Evolutionary conservation across 106 monocot species (phyloP), one percentile per base, ranked within the genome.

Genomic region (Hemerocallis citrina): DNA sequence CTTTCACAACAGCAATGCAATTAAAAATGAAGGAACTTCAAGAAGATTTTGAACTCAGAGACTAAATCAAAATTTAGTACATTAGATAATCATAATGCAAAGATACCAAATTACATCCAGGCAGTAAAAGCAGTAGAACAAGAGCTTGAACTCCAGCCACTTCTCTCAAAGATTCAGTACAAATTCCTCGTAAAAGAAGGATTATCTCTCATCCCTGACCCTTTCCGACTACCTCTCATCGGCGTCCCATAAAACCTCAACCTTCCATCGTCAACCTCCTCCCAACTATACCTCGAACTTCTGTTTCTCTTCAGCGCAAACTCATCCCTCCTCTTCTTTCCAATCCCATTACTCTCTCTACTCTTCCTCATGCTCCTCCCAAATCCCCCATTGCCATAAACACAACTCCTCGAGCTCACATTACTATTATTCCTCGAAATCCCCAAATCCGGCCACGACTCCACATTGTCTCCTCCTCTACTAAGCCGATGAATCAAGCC

Each of bases 231-330:
- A 49, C 75, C 72, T 25, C 76, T 61, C 79, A 69, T 85, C 7
- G 91, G 90, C 25, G 87, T 81, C 71, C 91, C 51, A 68, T 98
- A 92, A 70, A 98, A 88, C 67, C 91, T 65, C 36, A 85, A 45
- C 82, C 88, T 47, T 3, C 91, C 96, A 57, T 79, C 82, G 46
- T 92, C 91, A 12, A 62, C 28, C 47, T 75, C 72, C 24, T 68
- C 56, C 0, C 85, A 85, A n/a, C 79, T 85, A 45, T 76, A 84
- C 54, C 96, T 73, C 6, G 87, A 80, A 49, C 90, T 96, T 32
- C 80, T 62, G 64, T 90, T 91, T 56, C 85, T 69, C 68, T 87
- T 90, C 62, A 87, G 45, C 39, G 68, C 72, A 32, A 61, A 64
- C 34, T 86, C 81, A 41, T 65, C 84, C 38, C 68, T 68, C 48